These are phyloP conservation scores for Allium fistulosum DNA, from an alignment of 106 monocot species.

Conservation along the genomic window DNA sequence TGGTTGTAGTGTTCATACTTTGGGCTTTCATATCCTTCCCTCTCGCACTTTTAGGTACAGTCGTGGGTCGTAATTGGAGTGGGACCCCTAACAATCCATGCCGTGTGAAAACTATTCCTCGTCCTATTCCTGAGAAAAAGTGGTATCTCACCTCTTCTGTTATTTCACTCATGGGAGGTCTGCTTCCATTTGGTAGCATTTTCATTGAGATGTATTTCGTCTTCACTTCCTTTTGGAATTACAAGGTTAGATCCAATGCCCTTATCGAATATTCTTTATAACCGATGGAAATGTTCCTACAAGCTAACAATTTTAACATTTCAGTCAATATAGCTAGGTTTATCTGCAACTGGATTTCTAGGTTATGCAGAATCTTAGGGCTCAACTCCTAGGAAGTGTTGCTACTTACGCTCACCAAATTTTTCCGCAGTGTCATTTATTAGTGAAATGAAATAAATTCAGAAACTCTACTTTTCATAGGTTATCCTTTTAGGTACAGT, in stretches of 20 bases:
- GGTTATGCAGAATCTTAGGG: no score
- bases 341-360: no score
- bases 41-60: conserved; percentile 55
- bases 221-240: conserved; percentile 69
- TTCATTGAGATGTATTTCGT: conserved; percentile 73
- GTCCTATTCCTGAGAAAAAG: conserved; percentile 56
- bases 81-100: conserved; percentile 57
- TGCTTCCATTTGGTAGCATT: conserved; percentile 58
- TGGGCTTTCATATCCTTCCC: conserved; percentile 66
- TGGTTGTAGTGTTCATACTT: conserved; percentile 43
- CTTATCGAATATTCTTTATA: no score
- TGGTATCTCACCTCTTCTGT: conserved; percentile 57
- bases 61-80: conserved; percentile 57
- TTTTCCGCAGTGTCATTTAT: no score
- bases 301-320: no score
- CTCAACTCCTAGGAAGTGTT: no score
- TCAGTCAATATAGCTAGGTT: no score
- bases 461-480: no score
- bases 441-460: no score
- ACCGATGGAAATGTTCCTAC: no score
- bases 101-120: conserved; percentile 59
- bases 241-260: conserved; percentile 33
- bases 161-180: conserved; percentile 55
- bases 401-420: no score
- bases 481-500: no score